Evolutionary conservation across 148 eudicot genomes (phyloP).

Genomic region (Heliamphora exappendiculata): DNA sequence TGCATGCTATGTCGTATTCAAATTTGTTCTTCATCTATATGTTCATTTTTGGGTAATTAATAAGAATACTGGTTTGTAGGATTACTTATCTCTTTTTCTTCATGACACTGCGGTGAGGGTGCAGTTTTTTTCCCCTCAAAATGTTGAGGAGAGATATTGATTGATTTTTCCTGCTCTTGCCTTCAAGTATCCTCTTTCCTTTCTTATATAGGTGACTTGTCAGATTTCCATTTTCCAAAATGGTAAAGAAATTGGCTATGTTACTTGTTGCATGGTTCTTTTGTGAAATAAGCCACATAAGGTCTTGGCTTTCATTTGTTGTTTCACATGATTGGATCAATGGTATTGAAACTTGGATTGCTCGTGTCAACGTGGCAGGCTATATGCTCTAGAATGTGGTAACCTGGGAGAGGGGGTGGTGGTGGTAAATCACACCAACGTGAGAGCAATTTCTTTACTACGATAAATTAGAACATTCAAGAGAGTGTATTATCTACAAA

Average conservation of each 20-base stretch:
- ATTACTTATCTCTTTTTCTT: not conserved
- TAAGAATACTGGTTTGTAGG: not conserved
- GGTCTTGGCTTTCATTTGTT: not conserved
- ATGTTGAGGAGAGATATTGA: not conserved
- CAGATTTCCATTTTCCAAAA: not conserved
- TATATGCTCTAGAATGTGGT: not conserved
- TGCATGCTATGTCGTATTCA: not conserved
- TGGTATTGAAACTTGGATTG: not conserved
- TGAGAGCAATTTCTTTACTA: too few relatives aligned
- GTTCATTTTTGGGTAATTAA: not conserved
- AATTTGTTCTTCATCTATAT: not conserved
- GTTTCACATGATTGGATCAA: not conserved
- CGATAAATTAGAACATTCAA: too few relatives aligned
- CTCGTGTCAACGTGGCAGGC: not conserved
- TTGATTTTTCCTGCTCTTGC: not conserved
- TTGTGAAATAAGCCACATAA: too few relatives aligned
- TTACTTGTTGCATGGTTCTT: not conserved
- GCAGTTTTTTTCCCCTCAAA: not conserved
- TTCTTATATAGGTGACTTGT: not conserved
- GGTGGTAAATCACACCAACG: not conserved
- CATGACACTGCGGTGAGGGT: not conserved
- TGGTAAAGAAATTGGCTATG: not conserved
- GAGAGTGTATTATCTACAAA: too few relatives aligned
- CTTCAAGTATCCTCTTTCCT: not conserved
- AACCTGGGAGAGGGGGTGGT: not conserved